Percentiles rank a stretch among this genome's conserved stretches.
Conservation (phyloP, 768 basidiomycete species). For the Xanthoconium purpureum region DNA sequence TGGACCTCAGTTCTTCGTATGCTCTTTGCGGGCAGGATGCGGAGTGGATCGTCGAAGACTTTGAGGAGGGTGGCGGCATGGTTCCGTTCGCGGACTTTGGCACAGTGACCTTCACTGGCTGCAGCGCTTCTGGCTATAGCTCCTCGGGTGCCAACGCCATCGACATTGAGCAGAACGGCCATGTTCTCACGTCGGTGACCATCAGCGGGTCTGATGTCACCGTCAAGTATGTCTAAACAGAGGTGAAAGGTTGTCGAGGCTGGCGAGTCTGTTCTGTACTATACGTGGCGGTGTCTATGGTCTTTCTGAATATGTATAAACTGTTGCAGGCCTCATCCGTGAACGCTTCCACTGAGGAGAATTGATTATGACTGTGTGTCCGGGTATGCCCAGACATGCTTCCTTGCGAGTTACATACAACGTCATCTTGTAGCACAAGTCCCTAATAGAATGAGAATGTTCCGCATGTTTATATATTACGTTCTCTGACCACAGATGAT, state of each 20-base stretch:
- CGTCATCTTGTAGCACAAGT: too few relatives aligned
- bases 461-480: too few relatives aligned
- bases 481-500: too few relatives aligned
- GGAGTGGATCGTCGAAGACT: constrained; percentile 27
- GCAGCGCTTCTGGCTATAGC: constrained; percentile 12
- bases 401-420: too few relatives aligned
- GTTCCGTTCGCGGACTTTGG: constrained; percentile 21
- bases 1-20: constrained; percentile 8
- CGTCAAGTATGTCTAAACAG: constrained; percentile 7
- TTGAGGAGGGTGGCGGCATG: background rate
- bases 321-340: too few relatives aligned
- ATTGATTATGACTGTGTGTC: too few relatives aligned
- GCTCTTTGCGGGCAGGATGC: constrained; percentile 18
- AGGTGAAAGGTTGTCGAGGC: background rate
- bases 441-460: too few relatives aligned
- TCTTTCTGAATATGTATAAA: too few relatives aligned
- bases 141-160: constrained; percentile 8
- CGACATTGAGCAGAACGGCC: constrained; percentile 8
- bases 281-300: too few relatives aligned
- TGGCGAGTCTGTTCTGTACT: background rate
- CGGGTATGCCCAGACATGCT: too few relatives aligned
- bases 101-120: constrained; percentile 15
- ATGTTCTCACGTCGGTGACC: constrained; percentile 12
- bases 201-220: background rate
- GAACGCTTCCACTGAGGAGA: too few relatives aligned